These are phyloP conservation scores for Hirsutella thompsonii DNA, from an alignment of 2,329 filamentous ascomycete genomes.

Conservation along the genomic window DNA sequence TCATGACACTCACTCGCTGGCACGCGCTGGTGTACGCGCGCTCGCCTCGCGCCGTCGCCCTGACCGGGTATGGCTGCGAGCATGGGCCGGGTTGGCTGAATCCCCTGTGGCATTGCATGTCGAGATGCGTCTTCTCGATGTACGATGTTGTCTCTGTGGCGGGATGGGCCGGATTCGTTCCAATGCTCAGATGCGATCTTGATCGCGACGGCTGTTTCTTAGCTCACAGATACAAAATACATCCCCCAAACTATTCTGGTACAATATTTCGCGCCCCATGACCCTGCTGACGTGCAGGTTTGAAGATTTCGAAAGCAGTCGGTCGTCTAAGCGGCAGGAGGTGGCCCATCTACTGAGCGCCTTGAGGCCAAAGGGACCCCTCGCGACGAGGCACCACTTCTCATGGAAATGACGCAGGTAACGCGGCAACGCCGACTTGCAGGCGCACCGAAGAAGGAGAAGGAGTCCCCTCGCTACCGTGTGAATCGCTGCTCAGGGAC, in stretches of 20 bases:
- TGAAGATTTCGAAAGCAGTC: neutral
- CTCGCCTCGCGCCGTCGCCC: conserved; percentile 14
- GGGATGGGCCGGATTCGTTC: conserved; percentile 14
- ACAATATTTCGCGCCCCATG: neutral
- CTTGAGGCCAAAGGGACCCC: too few relatives aligned
- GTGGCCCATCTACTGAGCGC: too few relatives aligned
- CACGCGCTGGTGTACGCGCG: conserved; percentile 4
- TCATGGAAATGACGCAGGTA: too few relatives aligned
- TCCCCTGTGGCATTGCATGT: conserved; percentile 14
- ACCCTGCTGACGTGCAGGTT: neutral
- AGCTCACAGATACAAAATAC: conserved; percentile 27
- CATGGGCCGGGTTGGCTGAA: conserved; percentile 11
- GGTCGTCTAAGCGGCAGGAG: too few relatives aligned
- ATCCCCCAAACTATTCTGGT: conserved; percentile 8
- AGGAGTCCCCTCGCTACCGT: too few relatives aligned
- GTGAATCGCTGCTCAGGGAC: too few relatives aligned
- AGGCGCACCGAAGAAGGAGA: too few relatives aligned
- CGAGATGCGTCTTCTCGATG: conserved; percentile 2
- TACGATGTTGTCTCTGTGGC: conserved; percentile 3
- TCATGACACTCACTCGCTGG: conserved; percentile 4
- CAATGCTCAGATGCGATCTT: conserved; percentile 25
- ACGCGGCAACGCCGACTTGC: too few relatives aligned
- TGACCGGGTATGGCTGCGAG: conserved; percentile 12
- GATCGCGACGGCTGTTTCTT: conserved; percentile 28
- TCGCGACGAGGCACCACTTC: too few relatives aligned